Conservation (phyloP, 139 green algal species). For the Asterochloris erici region DNA sequence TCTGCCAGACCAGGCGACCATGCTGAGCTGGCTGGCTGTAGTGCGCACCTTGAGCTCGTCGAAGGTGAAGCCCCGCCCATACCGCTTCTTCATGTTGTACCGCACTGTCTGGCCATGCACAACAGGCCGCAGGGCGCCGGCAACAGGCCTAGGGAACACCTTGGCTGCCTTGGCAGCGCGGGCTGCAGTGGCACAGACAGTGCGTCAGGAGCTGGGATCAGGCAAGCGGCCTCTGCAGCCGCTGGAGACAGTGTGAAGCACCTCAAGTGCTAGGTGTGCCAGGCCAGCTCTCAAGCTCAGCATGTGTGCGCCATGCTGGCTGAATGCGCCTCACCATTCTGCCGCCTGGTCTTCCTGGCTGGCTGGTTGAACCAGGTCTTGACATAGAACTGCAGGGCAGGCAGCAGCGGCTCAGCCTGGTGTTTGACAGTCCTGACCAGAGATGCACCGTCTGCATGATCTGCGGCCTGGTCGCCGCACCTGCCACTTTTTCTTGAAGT, state of each 20-base stretch:
- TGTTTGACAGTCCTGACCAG: conserved; percentile 21
- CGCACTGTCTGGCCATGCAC: conserved; percentile 88
- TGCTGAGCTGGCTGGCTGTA: background rate
- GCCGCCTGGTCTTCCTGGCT: conserved; percentile 85
- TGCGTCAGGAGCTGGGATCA: background rate
- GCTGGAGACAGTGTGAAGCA: too few species aligned
- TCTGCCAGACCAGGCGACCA: background rate
- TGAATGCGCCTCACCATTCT: conserved; percentile 46
- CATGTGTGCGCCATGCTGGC: too few species aligned
- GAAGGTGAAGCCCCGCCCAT: conserved; percentile 94
- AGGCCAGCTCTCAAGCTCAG: too few species aligned
- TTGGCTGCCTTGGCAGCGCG: conserved; percentile 85
- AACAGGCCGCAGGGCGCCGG: conserved; percentile 83
- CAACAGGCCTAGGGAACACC: conserved; percentile 91
- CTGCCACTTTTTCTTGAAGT: conserved; percentile 93
- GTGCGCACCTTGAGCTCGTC: conserved; percentile 94
- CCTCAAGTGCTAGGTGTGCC: too few species aligned
- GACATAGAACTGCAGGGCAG: conserved; percentile 63
- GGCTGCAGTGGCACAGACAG: conserved; percentile 50
- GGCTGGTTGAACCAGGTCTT: conserved; percentile 99
- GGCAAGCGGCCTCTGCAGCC: background rate
- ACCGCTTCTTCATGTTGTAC: conserved; percentile 95
- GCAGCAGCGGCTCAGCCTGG: too few species aligned
- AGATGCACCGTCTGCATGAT: conserved; percentile 39
- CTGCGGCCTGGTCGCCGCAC: too few species aligned